Conservation (phyloP, 1,284 basidiomycete species). For the Heterobasidion parviporum region DNA sequence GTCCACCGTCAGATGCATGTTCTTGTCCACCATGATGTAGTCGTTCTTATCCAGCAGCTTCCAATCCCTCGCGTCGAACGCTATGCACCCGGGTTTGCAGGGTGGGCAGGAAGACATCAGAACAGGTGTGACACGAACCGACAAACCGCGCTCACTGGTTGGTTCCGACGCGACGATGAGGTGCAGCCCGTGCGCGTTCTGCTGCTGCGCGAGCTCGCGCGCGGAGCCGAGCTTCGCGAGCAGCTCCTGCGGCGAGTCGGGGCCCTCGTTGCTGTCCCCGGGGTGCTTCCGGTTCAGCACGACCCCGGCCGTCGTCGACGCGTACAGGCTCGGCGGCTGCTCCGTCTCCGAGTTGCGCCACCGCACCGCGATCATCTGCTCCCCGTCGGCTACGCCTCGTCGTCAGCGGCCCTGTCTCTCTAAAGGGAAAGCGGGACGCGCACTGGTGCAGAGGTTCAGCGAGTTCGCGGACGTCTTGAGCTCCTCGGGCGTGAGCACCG, state of each 20-base stretch:
- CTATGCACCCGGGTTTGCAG: too few species aligned
- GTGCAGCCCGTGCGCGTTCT: slow-evolving; percentile 21
- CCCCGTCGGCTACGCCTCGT: slow-evolving; percentile 19
- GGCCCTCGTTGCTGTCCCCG: slow-evolving; percentile 14
- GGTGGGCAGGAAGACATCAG: too few species aligned
- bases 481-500: slow-evolving; percentile 10
- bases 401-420: too few species aligned
- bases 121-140: too few species aligned
- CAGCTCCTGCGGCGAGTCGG: slow-evolving; percentile 11
- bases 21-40: slow-evolving; percentile 22
- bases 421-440: background rate
- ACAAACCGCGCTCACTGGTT: slow-evolving; percentile 15
- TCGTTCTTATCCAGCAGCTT: slow-evolving; percentile 24
- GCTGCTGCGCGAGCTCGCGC: slow-evolving; percentile 3
- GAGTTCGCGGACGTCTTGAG: slow-evolving; percentile 16
- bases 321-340: slow-evolving; percentile 28
- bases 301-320: slow-evolving; percentile 27
- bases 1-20: slow-evolving; percentile 11
- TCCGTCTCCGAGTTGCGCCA: slow-evolving; percentile 26
- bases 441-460: slow-evolving; percentile 20
- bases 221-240: slow-evolving; percentile 8
- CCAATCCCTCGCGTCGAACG: slow-evolving; percentile 24
- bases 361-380: slow-evolving; percentile 23
- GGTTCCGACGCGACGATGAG: slow-evolving; percentile 29
- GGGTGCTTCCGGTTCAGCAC: slow-evolving; percentile 28